These are phyloP conservation scores for Cyclostephanos invisitatus DNA, from an alignment of 108 stramenopile species.

Conservation along the genomic window DNA sequence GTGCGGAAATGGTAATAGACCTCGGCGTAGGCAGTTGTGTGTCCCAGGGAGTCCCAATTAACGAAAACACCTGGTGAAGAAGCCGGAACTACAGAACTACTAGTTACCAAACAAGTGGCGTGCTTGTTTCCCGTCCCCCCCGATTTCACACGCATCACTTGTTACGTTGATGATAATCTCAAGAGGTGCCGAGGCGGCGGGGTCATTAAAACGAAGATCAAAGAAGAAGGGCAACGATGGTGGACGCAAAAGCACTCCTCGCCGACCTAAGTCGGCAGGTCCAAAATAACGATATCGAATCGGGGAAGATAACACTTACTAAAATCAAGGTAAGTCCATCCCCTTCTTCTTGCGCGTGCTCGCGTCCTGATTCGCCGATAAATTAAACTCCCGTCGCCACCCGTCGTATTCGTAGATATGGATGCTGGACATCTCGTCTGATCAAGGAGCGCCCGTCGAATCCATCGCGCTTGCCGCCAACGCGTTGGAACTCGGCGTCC, in stretches of 20 bases:
- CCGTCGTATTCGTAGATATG: constrained; percentile 39
- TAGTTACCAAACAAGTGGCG: no score
- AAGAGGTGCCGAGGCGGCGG: not conserved
- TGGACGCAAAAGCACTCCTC: constrained; percentile 53
- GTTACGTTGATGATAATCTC: no score
- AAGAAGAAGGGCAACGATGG: constrained; percentile 47
- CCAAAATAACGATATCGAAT: constrained; percentile 63
- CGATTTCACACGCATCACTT: no score
- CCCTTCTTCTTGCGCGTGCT: not conserved
- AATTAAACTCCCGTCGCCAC: not conserved
- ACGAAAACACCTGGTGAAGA: no score
- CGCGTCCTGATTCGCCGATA: not conserved
- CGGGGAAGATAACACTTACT: constrained; percentile 62
- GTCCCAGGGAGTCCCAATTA: no score
- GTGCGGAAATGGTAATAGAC: no score
- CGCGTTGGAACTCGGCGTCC: constrained; percentile 79
- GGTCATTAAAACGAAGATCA: constrained; percentile 11
- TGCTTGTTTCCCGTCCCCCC: no score
- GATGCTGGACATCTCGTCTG: constrained; percentile 58
- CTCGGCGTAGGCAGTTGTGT: no score
- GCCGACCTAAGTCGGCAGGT: constrained; percentile 58
- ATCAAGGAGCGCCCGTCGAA: constrained; percentile 27
- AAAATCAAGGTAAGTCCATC: constrained; percentile 59
- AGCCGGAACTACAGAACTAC: no score
- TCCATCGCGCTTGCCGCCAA: constrained; percentile 45